Percentiles rank a stretch among this genome's conserved stretches.
These are phyloP conservation scores for Piper longum DNA, from an alignment of 164 flowering plant genomes.

Conservation along the genomic window DNA sequence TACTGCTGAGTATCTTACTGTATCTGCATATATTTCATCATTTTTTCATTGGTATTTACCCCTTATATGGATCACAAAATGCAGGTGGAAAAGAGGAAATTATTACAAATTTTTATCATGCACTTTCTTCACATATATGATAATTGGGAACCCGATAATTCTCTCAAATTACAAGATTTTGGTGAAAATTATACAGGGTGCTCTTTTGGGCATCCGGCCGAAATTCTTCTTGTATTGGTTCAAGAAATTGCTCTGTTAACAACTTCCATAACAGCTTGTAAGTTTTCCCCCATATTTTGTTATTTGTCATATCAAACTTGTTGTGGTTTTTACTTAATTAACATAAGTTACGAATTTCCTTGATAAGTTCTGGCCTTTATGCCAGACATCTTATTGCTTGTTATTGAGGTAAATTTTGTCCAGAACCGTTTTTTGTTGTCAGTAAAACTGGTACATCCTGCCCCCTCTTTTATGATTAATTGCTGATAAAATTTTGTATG, in stretches of 20 bases:
- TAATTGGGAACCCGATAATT: slow-evolving; percentile 64
- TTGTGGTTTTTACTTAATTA: too few species aligned
- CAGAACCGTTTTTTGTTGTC: too few species aligned
- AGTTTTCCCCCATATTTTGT: slow-evolving; percentile 16
- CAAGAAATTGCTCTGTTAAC: slow-evolving; percentile 53
- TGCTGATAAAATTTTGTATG: too few species aligned
- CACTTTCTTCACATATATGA: slow-evolving; percentile 54
- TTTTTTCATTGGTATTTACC: not conserved
- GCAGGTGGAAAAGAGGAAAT: slow-evolving; percentile 63
- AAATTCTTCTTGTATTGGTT: slow-evolving; percentile 36
- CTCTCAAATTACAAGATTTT: slow-evolving; percentile 18
- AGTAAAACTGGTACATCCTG: too few species aligned
- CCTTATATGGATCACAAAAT: not conserved
- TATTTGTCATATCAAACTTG: not conserved
- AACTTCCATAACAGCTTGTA: slow-evolving; percentile 49
- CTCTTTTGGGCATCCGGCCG: slow-evolving; percentile 83
- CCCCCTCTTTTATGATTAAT: too few species aligned
- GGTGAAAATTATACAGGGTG: slow-evolving; percentile 56
- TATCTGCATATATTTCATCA: not conserved
- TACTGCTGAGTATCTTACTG: not conserved
- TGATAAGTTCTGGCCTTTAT: too few species aligned
- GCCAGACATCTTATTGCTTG: too few species aligned
- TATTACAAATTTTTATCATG: slow-evolving; percentile 59
- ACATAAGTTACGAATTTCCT: too few species aligned
- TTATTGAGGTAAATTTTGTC: too few species aligned